Base-by-base conservation (phyloP, 768 basidiomycete species). In the Amyloporia xantha region DNA sequence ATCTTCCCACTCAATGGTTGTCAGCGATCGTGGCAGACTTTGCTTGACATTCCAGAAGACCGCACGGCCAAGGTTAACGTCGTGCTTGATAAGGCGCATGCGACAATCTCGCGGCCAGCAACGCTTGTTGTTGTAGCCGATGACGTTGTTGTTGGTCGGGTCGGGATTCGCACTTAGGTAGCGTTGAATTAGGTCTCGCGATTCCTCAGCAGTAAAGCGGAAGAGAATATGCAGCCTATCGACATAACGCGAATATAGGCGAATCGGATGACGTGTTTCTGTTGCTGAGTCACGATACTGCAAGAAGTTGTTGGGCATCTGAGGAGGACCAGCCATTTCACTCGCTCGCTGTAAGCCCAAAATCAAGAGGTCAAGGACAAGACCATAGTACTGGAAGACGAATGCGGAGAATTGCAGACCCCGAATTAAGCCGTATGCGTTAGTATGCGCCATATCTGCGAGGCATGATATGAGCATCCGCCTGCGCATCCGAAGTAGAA, bases 1-100 rank as follows among this genome's bases (percentile, higher is more conserved):
- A 62, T 97, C 93, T 54, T 98, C 95, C 96, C 96, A 98, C 61
- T 97, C 96, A 61, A 99, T 98, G 0, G 96, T 97, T 0, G 96
- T 98, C 54, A 99, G 71, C 13, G 95, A 96, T 41, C 96, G 76
- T 0, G 96, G 96, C 21, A 99, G 67, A 57, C 90, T 90, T 67
- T 97, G 93, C 71, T 97, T 96, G 66, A 98, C 91, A 62, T 99
- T 98, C 96, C 95, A 99, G 71, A 96, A 98, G 7, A 97, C 96
- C 2, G 96, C 96, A 53, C 96, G 81, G 19, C 95, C 96, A 39
- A 99, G 75, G 67, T 99, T 98, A 68, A 98, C 96, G 63, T 99
- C 96, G 67, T 99, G 96, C 69, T 99, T 99, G 75, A 96, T 95
- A 49, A 99, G 76, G 27, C 96, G 77, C 96, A 99, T 99, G 51